A percentile compares a stretch with the other conserved stretches of the same genome.
phyloP scores from a whole-genome alignment of 129 eudicot species.

The Centrapalus pauciflorus region DNA sequence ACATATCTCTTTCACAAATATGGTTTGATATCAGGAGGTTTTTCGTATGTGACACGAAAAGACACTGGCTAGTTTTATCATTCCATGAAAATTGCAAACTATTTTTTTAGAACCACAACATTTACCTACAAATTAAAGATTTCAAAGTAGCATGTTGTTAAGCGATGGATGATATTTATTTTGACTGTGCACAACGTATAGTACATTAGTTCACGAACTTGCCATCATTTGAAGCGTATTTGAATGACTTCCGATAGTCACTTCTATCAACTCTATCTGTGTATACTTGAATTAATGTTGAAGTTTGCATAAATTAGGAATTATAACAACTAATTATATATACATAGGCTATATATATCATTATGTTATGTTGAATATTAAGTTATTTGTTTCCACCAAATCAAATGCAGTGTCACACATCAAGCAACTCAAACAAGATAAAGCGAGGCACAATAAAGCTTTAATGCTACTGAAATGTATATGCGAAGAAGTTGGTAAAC shows the following conservation, averaged over 20 bases:
- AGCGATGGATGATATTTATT: no score
- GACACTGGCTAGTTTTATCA: background rate
- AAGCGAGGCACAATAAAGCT: conserved; percentile 13
- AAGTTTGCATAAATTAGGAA: background rate
- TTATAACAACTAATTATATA: no score
- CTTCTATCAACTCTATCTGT: no score
- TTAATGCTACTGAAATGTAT: background rate
- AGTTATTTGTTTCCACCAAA: background rate
- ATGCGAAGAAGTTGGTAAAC: conserved; percentile 15
- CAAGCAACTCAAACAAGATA: conserved; percentile 2
- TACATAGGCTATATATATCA: background rate
- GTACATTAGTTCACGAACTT: no score
- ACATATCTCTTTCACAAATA: background rate
- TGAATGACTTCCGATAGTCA: no score
- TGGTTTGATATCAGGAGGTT: background rate
- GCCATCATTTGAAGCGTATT: background rate
- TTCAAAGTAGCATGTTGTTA: no score
- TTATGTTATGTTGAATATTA: background rate
- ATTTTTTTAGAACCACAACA: background rate
- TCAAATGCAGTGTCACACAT: background rate
- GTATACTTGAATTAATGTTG: background rate
- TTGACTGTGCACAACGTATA: no score
- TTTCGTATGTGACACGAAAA: background rate
- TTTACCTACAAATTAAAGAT: no score
- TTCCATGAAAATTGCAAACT: background rate